Evolutionary conservation across 2,329 filamentous ascomycete species (phyloP), one percentile per base, ranked within the genome.

Genomic region (Bretziella fagacearum): DNA sequence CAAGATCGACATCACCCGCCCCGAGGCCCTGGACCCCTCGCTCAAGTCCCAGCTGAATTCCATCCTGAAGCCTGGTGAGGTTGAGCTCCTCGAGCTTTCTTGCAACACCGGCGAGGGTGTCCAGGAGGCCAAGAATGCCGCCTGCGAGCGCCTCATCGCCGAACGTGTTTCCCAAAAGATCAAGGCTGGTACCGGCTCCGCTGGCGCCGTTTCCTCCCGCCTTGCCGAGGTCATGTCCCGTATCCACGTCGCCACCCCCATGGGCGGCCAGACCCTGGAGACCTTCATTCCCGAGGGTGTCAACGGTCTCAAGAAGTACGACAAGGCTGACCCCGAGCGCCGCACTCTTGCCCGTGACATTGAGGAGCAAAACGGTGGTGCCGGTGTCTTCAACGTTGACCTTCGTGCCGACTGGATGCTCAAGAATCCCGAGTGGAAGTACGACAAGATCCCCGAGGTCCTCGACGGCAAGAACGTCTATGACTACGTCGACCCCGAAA

Each of bases 381-480:
- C 91, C 35, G 91, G 93, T 66, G 91, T 98, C 42, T 96, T 82
- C 75, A 96, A 85, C 62, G 78, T 95, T 56, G 85, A 98, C 59
- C 73, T 96, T 58, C 82, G 84, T 62, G 77, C 84, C 59, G 83
- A 91, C 59, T 98, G 93, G 63, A 65, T 86, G 13, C 77, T 96
- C 53, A 84, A 82, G 53, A 77, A 95, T 60, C 76, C 81, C 35
- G 85, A 91, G 50, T 96, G 91, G 91, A 94, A 93, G 63, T 76
- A 94, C 61, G 93, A 98, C 67, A 85, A 83, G 65, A 83, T 96
- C 47, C 91, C 91, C 26, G 91, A 98, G 64, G 72, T 95, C 42
- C 82, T 87, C 63, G 79, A 96, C 59, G 91, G 91, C 63, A 87
- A 89, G 73, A 98, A 98, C 62, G 84, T 98, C 49, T 91, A 89